Evolutionary conservation across 1,284 basidiomycete species (phyloP), one percentile per base, ranked within the genome.

Genomic region (Anthracocystis panici-leucophaei): DNA sequence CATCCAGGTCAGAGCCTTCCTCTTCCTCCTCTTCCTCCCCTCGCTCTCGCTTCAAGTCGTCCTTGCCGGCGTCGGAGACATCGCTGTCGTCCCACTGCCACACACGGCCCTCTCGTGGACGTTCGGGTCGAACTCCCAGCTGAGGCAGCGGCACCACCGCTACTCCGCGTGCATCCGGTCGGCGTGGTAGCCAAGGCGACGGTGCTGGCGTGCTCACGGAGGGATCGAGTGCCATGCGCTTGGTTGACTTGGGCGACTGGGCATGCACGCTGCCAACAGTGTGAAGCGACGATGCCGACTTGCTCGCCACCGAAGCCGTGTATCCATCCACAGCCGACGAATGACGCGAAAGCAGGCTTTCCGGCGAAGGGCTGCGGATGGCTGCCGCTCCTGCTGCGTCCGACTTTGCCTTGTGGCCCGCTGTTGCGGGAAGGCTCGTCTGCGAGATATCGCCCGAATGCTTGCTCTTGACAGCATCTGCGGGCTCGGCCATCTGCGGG

Each of bases 71-170:
- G 35, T 65, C 67, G 23, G 63, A 63, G 16, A 64, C 69, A 52
- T 80, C 79, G 49, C 57, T 62, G 52, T 75, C 78, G 57, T 80
- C 78, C 21, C n/a, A 68, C 29, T 61, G 63, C 82, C 81, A 83
- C 21, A 81, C 74, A 2, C 81, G 68, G 3, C 82, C 82, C 51
- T 84, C 82, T 45, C 61, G 76, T 20, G 82, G 82, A 18, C 77
- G 73, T n/a, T 74, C 66, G 5, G 82, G 82, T 8, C 82, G 78
- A 14, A 70, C 62, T 21, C 82, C 82, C 4, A 84, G 76, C 68
- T 84, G 77, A 3, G 80, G 79, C 46, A 84, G 56, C 16, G 82
- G 82, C 10, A 83, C 82, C 21, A 84, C 80, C 7, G 69, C 55
- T 8, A 80, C 67, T 27, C 82, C 82, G 27, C 72, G 65, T 0